Conservation (phyloP, 2,329 filamentous ascomycete species). For the Didymella arachidicola region DNA sequence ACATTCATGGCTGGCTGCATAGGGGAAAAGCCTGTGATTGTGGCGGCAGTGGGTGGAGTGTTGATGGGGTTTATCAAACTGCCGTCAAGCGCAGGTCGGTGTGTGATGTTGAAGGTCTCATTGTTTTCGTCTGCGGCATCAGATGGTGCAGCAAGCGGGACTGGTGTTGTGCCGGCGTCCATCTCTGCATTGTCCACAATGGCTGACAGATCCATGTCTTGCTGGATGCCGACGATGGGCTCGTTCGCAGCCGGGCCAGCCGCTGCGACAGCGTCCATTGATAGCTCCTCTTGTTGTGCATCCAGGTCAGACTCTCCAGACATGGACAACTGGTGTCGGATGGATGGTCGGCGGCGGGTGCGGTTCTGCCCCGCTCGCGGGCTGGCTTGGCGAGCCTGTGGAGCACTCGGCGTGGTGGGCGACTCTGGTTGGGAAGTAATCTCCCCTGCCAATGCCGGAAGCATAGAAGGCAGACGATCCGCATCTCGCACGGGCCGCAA, state of each 20-base stretch:
- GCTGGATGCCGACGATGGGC: slow-evolving; percentile 79
- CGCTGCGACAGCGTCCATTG: slow-evolving; percentile 78
- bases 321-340: slow-evolving; percentile 84
- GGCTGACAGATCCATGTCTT: slow-evolving; percentile 84
- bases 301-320: slow-evolving; percentile 86
- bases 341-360: slow-evolving; percentile 77
- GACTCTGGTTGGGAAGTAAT: slow-evolving; percentile 87
- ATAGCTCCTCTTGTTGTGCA: slow-evolving; percentile 80
- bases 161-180: slow-evolving; percentile 71
- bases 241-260: slow-evolving; percentile 72
- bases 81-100: slow-evolving; percentile 82
- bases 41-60: slow-evolving; percentile 67
- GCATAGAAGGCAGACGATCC: slow-evolving; percentile 85
- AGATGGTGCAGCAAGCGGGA: slow-evolving; percentile 79
- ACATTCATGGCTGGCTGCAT: slow-evolving; percentile 72
- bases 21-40: slow-evolving; percentile 74
- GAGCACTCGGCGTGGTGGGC: slow-evolving; percentile 54
- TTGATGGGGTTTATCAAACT: slow-evolving; percentile 78
- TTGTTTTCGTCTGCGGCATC: slow-evolving; percentile 76
- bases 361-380: slow-evolving; percentile 58
- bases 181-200: slow-evolving; percentile 85
- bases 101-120: slow-evolving; percentile 93
- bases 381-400: slow-evolving; percentile 45
- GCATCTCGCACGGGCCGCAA: slow-evolving; percentile 83
- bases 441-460: slow-evolving; percentile 71